Evolutionary conservation across 2,329 filamentous ascomycete species (phyloP).

Genomic region (Penicillium italicum): DNA sequence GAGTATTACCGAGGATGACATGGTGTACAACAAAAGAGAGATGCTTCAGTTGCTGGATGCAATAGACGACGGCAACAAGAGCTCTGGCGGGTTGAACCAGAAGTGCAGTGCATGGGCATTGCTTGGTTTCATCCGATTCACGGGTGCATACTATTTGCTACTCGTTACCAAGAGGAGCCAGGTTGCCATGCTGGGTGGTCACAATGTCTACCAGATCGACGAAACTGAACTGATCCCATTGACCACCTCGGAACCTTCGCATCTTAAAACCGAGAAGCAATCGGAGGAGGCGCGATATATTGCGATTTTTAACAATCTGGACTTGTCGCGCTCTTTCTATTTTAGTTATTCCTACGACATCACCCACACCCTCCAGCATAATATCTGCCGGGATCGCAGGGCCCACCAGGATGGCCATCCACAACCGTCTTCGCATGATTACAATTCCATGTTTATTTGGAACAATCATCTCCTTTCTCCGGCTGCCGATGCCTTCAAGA

Average conservation of each 20-base stretch:
- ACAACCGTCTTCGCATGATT: slow-evolving; percentile 68
- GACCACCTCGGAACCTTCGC: slow-evolving; percentile 63
- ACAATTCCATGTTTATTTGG: slow-evolving; percentile 98
- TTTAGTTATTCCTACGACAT: slow-evolving; percentile 99
- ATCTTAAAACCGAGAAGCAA: slow-evolving; percentile 75
- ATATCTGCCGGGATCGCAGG: slow-evolving; percentile 76
- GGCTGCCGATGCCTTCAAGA: slow-evolving; percentile 64
- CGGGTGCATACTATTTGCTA: slow-evolving; percentile 94
- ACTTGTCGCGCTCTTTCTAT: slow-evolving; percentile 88
- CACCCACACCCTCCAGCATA: slow-evolving; percentile 85
- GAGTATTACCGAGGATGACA: slow-evolving; percentile 87
- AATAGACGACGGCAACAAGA: slow-evolving; percentile 92
- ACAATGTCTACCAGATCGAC: slow-evolving; percentile 94
- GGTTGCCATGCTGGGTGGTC: slow-evolving; percentile 91
- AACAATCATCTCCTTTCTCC: slow-evolving; percentile 85
- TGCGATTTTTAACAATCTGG: slow-evolving; percentile 82
- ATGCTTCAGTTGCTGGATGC: slow-evolving; percentile 91
- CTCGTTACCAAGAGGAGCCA: slow-evolving; percentile 94
- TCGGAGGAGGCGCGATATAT: slow-evolving; percentile 87
- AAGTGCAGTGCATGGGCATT: slow-evolving; percentile 91
- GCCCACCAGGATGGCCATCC: slow-evolving; percentile 63
- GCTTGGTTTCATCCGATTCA: slow-evolving; percentile 93
- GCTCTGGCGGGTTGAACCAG: slow-evolving; percentile 81
- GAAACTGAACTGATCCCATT: slow-evolving; percentile 87
- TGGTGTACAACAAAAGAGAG: slow-evolving; percentile 85